Base-by-base conservation (phyloP, 2,329 filamentous ascomycete species). In the Bipolaris sorokiniana region DNA sequence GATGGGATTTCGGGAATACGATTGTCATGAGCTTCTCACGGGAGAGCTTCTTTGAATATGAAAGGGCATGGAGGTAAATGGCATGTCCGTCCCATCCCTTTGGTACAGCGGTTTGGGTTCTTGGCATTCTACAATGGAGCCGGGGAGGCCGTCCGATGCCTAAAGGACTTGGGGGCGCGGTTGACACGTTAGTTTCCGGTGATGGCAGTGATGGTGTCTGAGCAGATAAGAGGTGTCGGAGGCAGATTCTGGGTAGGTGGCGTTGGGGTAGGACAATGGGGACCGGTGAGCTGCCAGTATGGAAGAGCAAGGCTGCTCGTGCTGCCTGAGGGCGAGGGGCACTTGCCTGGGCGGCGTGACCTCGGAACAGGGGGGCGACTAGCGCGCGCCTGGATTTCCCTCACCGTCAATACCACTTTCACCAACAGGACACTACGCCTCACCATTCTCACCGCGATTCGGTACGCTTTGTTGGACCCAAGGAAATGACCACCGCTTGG, bases 21-120 rank as follows among this genome's bases (percentile, higher is more conserved):
- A 76, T 56, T 23, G 63, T 42, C 11, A 62, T 59, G 23, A 68
- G 38, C 28, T 67, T 64, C 7, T 75, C 68, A 33, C 49, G 40
- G 5, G 56, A 36, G 34, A 76, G 64, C 38, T 61, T 68, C 47
- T 70, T 76, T 1, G 75, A 77, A 44, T 74, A 75, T 3, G 52
- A 63, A 13, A 73, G 69, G 9, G 64, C 59, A 40, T 58, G 66
- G 16, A 77, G 51, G 52, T 76, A 77, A 3, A 64, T 51, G 7
- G 63, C 49, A 3, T 56, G 62, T 22, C 49, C 49, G 40, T 70
- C 72, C 75, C 75, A 77, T 26, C 63, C 66, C 46, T 72, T 72
- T 15, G 74, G 75, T 15, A 69, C 22, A 3, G 56, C 40, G n/a
- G 44, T 33, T 7, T 44, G 9, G 34, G 38, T 4, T 18, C 48